Base-by-base conservation (phyloP, 306 rosid genomes). In the Carpinus fangiana region DNA sequence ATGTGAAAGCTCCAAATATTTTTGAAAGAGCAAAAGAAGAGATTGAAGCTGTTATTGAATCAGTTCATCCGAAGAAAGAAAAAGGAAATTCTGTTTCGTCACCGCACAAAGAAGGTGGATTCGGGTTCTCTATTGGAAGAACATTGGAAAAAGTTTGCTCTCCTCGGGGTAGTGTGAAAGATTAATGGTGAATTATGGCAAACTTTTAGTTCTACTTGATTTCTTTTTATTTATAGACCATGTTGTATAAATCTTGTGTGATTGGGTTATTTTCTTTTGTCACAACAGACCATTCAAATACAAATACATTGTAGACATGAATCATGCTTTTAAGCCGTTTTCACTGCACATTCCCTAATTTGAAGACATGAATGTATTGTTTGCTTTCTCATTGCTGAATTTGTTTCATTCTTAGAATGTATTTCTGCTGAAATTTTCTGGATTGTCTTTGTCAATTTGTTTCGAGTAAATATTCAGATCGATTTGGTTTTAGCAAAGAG, bases 21-120 rank as follows among this genome's bases (percentile, higher is more conserved):
- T 86, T 75, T 65, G 87, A 86, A 80, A 88, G 97, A 81, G 91
- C 88, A 53, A 90, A 88, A 78, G 97, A 92, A 82, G 97, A 92
- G 86, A 76, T 92, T 0, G 89, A 92, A 86, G 97, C 97, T 12
- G 81, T 90, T 73, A 53, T 85, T 13, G 79, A 88, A 88, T 74
- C 88, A 23, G 82, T 92, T 28, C 89, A 83, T 82, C 84, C 90
- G 4, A 87, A 87, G 86, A 89, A 84, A 85, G 84, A 83, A 36
- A 75, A 12, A 73, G 77, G 74, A 50, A 21, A 28, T 72, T 43
- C 53, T 51, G 75, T 53, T 41, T 52, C 83, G 75, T 50, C 79
- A 13, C 76, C 72, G n/a, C 67, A 31, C 48, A 83, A 80, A 47
- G 84, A 72, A 50, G 74, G 75, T 75, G 79, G 73, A 31, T 78